Evolutionary conservation across 768 basidiomycete species (phyloP), one percentile per base, ranked within the genome.

Genomic region (Pisolithus albus): DNA sequence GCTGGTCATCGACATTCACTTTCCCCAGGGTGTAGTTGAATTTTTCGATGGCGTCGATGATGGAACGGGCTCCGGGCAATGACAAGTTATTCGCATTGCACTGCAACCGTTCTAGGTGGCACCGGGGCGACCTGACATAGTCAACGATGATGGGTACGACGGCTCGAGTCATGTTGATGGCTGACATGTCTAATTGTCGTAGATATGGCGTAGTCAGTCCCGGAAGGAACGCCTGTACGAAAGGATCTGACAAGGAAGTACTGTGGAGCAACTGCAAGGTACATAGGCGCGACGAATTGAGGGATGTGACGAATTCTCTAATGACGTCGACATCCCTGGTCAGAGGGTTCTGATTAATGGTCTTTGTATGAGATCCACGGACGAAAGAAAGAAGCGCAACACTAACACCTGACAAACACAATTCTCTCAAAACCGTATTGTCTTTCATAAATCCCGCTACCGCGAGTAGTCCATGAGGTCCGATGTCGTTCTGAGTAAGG

Each of bases 401-500:
- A 70, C 79, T 59, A 56, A 86, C 84, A 50, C 80, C 77, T 57
- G 80, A 80, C 34, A 86, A 68, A 56, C 77, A 77, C 11, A 86
- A 59, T 42, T 74, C 73, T 56, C 70, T 72, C 40, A 86, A 59
- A 21, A 67, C 57, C 0, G 51, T 56, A 57, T 83, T 84, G 8
- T 67, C 66, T 45, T 64, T 65, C 28, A 86, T 52, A 61, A 81
- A 85, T 37, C 67, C 60, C 5, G 75, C 61, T 39, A 86, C 75
- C n/a, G 79, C 75, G 43, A 70, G 60, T 5, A 86, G 72, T 5
- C 82, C 82, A 34, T 62, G 61, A 57, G 82, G 72, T 8, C 82
- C 77, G 26, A 86, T 79, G 8, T 62, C 61, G 53, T 82, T 84
- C 3, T 72, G 70, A 47, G 82, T 83, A 50, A 86, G 70, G 53